phyloP scores from a whole-genome alignment of 2,329 filamentous ascomycete species.

The Fusarium duplospermum region DNA sequence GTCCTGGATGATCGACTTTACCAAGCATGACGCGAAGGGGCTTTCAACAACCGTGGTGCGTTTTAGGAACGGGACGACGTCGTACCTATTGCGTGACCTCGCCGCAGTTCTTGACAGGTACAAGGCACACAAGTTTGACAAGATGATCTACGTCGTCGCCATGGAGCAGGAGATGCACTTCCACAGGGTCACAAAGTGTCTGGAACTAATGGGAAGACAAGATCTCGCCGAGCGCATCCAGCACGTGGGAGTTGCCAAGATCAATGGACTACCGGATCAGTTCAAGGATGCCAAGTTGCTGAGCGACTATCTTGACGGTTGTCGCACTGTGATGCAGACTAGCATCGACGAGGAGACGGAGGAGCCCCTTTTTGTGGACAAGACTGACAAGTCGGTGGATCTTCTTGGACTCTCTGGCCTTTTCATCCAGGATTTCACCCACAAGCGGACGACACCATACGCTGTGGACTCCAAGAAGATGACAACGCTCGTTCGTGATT shows the following conservation, averaged over 20 bases:
- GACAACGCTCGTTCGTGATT: constrained; percentile 18
- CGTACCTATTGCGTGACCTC: constrained; percentile 76
- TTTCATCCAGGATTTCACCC: constrained; percentile 41
- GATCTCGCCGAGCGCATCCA: constrained; percentile 50
- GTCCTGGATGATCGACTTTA: constrained; percentile 75
- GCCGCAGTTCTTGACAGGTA: constrained; percentile 74
- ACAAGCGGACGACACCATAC: constrained; percentile 41
- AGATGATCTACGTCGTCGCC: constrained; percentile 84
- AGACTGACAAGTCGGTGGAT: constrained; percentile 22
- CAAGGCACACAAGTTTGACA: constrained; percentile 73
- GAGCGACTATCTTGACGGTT: constrained; percentile 36
- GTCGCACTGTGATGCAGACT: constrained; percentile 5
- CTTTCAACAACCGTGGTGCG: constrained; percentile 75
- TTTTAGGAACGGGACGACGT: constrained; percentile 59
- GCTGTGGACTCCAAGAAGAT: constrained; percentile 50
- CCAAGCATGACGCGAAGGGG: constrained; percentile 78
- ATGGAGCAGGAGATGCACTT: constrained; percentile 79
- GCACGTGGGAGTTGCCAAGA: constrained; percentile 65
- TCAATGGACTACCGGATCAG: constrained; percentile 47
- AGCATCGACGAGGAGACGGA: constrained; percentile 19
- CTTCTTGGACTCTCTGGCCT: constrained; percentile 30
- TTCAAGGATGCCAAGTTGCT: constrained; percentile 28
- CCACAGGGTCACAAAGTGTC: constrained; percentile 74
- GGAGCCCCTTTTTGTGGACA: constrained; percentile 7
- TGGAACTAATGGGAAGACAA: constrained; percentile 51